phyloP scores from a whole-genome alignment of 306 rosid genomes.

The Citrullus colocynthis region DNA sequence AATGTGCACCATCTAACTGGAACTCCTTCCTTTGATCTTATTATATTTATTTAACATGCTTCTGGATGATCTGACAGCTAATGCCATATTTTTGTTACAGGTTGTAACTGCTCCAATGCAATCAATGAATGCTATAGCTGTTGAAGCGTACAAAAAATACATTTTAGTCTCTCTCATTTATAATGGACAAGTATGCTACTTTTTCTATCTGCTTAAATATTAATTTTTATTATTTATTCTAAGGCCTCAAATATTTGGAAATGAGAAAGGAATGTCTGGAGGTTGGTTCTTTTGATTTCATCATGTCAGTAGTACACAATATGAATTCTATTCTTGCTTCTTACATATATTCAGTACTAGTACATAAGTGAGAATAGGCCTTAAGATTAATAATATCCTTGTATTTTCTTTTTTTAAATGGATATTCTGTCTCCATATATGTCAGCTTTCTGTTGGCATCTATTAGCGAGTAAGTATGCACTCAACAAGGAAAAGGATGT shows the following conservation, averaged over 20 bases:
- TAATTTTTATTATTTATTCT: background rate
- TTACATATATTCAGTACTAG: background rate
- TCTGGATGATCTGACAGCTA: background rate
- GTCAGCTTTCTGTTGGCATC: background rate
- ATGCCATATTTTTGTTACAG: conserved; percentile 29
- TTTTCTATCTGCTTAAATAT: conserved; percentile 3
- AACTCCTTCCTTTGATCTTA: background rate
- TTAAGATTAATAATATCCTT: background rate
- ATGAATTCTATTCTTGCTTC: background rate
- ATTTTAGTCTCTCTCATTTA: conserved; percentile 79
- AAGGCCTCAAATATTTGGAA: background rate
- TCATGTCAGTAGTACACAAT: background rate
- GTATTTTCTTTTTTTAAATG: background rate
- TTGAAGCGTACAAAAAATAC: conserved; percentile 90
- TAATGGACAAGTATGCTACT: conserved; percentile 60
- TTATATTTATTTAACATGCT: conserved; percentile 1
- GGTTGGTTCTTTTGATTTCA: background rate
- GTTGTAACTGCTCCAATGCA: conserved; percentile 95
- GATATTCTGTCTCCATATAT: background rate
- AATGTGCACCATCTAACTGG: conserved; percentile 37
- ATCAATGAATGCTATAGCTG: conserved; percentile 57
- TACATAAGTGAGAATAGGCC: background rate
- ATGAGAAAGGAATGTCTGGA: background rate
- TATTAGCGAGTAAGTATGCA: background rate
- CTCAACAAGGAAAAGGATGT: background rate